Evolutionary conservation across 2,329 filamentous ascomycete species (phyloP), one percentile per base, ranked within the genome.

Genomic region (Colletotrichum sojae): DNA sequence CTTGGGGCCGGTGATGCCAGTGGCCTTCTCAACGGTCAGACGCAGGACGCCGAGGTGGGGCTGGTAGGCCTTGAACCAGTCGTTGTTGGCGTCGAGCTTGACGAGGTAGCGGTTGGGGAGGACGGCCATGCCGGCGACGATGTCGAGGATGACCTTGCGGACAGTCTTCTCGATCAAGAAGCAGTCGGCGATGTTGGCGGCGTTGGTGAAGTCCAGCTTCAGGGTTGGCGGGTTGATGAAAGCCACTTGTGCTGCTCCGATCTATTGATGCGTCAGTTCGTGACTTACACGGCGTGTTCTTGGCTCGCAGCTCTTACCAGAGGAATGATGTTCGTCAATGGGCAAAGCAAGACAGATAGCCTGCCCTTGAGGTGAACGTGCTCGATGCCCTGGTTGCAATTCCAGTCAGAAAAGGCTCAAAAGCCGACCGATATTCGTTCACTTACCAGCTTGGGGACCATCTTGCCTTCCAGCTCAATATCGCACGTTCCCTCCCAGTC

Each of bases 31-130:
- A 31, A 85, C 70, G 0, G 82, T 85, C 5, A 86, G 71, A 15
- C 83, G 83, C 10, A 85, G 71, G 6, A 82, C 76, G 52, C 84
- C 84, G 5, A 80, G 71, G 22, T 81, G 80, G 16, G 78, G 81
- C 54, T 83, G 78, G 75, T 83, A 84, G 0, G 83, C 83, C 74
- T 80, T 81, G 79, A 85, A 85, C 74, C 80, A 85, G 76, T 85
- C 83, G 73, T 79, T 83, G 68, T 77, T 79, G 67, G 74, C 65
- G 72, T 84, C 82, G 8, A 86, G 77, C 73, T 85, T 85, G 73
- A 85, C 80, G 13, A 85, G 79, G 75, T 80, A 84, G 54, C 84
- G 83, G 73, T 86, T 86, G 9, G 84, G 84, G 12, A 86, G 80
- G 5, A 84, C 82, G 5, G 79, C 78, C 81, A 85, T 84, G 68